Evolutionary conservation across 306 rosid genomes (phyloP).

Genomic region (Crotalaria pallida): DNA sequence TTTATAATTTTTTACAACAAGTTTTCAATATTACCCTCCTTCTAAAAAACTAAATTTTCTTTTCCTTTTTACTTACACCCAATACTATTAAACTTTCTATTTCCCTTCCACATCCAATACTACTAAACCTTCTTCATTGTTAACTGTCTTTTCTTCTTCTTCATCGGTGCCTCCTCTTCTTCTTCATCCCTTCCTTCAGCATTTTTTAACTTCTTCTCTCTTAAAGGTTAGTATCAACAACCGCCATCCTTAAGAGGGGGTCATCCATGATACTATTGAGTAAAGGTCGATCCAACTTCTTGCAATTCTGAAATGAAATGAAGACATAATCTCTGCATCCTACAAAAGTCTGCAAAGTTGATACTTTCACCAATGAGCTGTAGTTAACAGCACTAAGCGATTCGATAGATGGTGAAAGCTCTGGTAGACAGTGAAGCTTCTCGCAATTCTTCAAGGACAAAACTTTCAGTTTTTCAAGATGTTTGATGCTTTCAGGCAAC

Average conservation of each 20-base stretch:
- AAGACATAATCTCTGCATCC: not conserved
- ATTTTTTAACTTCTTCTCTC: too few relatives aligned
- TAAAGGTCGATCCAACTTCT: not conserved
- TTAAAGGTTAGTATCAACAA: too few relatives aligned
- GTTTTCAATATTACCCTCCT: too few relatives aligned
- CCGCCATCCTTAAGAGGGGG: not conserved
- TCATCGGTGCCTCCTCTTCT: too few relatives aligned
- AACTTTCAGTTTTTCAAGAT: not conserved
- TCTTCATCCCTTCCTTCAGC: too few relatives aligned
- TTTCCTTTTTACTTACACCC: too few relatives aligned
- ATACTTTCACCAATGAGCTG: not conserved
- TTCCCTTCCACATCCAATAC: too few relatives aligned
- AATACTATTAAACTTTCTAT: too few relatives aligned
- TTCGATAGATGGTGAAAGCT: constrained; percentile 5
- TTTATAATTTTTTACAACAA: too few relatives aligned
- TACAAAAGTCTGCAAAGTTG: not conserved
- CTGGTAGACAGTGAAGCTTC: not conserved
- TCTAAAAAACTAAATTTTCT: too few relatives aligned
- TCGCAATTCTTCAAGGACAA: not conserved
- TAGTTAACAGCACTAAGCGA: not conserved
- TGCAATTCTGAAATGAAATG: not conserved
- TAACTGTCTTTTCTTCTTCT: too few relatives aligned
- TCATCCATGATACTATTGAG: not conserved
- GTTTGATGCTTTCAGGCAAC: not conserved
- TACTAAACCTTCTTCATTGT: too few relatives aligned